A percentile compares a stretch with the other conserved stretches of the same genome.
These are phyloP conservation scores for Ascochyta lentis DNA, from an alignment of 2,329 filamentous ascomycete species.

Conservation along the genomic window DNA sequence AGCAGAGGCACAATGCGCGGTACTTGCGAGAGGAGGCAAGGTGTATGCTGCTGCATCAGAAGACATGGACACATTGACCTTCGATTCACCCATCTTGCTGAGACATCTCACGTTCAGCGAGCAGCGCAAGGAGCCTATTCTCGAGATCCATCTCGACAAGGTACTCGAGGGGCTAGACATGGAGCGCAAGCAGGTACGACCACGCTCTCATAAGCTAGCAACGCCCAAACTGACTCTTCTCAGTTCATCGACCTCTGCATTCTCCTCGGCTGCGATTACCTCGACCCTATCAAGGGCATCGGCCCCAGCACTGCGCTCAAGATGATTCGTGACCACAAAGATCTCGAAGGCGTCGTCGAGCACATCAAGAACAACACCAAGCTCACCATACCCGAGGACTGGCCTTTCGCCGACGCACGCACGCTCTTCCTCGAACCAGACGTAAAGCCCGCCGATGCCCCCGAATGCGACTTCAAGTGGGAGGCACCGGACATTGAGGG, in stretches of 20 bases:
- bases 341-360: slow-evolving; percentile 85
- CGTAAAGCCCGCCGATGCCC: slow-evolving; percentile 80
- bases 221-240: neutral
- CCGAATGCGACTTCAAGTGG: slow-evolving; percentile 97
- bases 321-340: slow-evolving; percentile 89
- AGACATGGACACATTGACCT: slow-evolving; percentile 98
- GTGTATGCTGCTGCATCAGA: slow-evolving; percentile 97
- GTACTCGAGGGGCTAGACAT: slow-evolving; percentile 87
- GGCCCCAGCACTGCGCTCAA: slow-evolving; percentile 91
- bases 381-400: slow-evolving; percentile 83
- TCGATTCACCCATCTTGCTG: slow-evolving; percentile 87
- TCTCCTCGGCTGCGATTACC: slow-evolving; percentile 94
- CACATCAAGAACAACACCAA: slow-evolving; percentile 80
- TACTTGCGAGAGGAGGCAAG: slow-evolving; percentile 86
- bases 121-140: slow-evolving; percentile 95
- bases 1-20: slow-evolving; percentile 95
- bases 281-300: slow-evolving; percentile 94
- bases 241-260: slow-evolving; percentile 99
- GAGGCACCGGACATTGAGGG: slow-evolving; percentile 90
- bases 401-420: slow-evolving; percentile 92
- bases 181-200: slow-evolving; percentile 78
- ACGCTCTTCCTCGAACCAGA: slow-evolving; percentile 92
- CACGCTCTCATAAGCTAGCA: neutral
- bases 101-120: slow-evolving; percentile 96
- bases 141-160: slow-evolving; percentile 88